These are phyloP conservation scores for Dendrocalamus sinicus DNA, from an alignment of 176 grass and related monocot genomes.

Conservation along the genomic window DNA sequence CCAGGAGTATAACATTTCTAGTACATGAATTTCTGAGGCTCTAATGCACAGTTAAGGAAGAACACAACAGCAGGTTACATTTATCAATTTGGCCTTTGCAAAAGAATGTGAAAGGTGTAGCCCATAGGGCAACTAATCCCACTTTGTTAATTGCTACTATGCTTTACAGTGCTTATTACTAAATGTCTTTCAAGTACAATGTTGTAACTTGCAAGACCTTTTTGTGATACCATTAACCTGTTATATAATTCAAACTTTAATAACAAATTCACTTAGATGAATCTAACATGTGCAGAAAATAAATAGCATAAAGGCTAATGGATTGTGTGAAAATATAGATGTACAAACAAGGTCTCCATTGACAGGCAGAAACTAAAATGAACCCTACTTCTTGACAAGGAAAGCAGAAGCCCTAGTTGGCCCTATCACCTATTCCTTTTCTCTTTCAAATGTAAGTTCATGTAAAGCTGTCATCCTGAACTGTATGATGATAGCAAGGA, in stretches of 20 bases:
- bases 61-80: slow-evolving; percentile 23
- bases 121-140: slow-evolving; percentile 11
- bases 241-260: not conserved
- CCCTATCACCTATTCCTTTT: slow-evolving; percentile 3
- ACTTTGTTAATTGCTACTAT: slow-evolving; percentile 5
- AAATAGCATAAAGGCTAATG: slow-evolving; percentile 21
- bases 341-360: slow-evolving; percentile 18
- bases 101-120: slow-evolving; percentile 30
- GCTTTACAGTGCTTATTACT: slow-evolving; percentile 25
- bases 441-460: slow-evolving; percentile 20
- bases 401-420: slow-evolving; percentile 34
- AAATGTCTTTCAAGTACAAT: not conserved
- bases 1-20: slow-evolving; percentile 23
- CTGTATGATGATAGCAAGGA: slow-evolving; percentile 34
- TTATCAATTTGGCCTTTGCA: no score
- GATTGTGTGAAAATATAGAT: slow-evolving; percentile 12
- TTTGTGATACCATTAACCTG: slow-evolving; percentile 4
- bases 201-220: slow-evolving; percentile 2
- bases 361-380: slow-evolving; percentile 33
- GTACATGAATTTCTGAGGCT: slow-evolving; percentile 16
- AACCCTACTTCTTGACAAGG: slow-evolving; percentile 14
- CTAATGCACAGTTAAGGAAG: slow-evolving; percentile 27
- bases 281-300: not conserved
- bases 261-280: slow-evolving; percentile 12
- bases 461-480: slow-evolving; percentile 41